Base-by-base conservation (phyloP, 106 monocot species). In the Alisma plantagoaquatica region DNA sequence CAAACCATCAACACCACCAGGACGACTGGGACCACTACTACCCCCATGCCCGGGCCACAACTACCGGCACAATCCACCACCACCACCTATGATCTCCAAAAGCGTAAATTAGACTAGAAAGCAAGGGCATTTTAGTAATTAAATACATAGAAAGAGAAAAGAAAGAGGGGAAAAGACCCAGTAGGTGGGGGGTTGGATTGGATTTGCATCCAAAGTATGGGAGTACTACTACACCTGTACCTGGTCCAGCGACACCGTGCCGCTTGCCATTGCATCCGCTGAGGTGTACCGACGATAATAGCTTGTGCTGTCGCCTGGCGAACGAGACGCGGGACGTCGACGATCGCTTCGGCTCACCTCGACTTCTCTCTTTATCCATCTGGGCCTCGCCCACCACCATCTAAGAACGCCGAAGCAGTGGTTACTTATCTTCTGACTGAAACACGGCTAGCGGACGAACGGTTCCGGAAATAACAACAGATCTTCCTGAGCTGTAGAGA, bases 331-430 rank as follows among this genome's bases (percentile, higher is more conserved):
- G 41, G 4, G 41, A 23, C 10, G 33, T 38, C 3, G 56, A 25
- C 42, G 23, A 5, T 12, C 45, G 27, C 28, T 59, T 59, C 59
- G 46, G 29, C 21, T 59, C 45, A 0, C n/a, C n/a, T n/a, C 44
- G 18, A 45, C 11, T 46, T 19, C 59, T 59, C 59, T 46, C 45
- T 23, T 30, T 29, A 8, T 45, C 27, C 44, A 59, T 59, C 24
- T 25, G 26, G 10, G 2, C 19, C 28, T 16, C 41, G 15, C n/a
- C n/a, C 10, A 42, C 23, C 57, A 57, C 4, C 57, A 35, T 32
- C 20, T 33, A 21, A 12, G 33, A 22, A 32, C 4, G 19, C 54
- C 19, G 21, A 21, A 22, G 18, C 8, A 54, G 15, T 54, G 54
- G 22, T 54, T 30, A 32, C 14, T 17, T n/a, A n/a, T n/a, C n/a